phyloP scores from a whole-genome alignment of 2,329 filamentous ascomycete species.

The Penicillium sp. region DNA sequence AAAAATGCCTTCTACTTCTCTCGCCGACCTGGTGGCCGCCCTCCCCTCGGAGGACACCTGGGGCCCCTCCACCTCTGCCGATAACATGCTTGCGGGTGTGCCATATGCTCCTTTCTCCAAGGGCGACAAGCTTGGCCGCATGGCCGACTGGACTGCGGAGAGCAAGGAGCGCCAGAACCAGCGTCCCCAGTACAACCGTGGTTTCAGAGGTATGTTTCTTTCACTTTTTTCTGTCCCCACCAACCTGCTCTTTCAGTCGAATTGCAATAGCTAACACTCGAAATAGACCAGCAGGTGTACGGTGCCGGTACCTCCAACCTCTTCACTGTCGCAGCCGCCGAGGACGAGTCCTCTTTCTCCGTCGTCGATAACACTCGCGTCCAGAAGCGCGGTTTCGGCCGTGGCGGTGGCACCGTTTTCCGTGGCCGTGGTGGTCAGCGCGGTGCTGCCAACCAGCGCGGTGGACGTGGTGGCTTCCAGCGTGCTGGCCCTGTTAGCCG shows the following conservation, averaged over 20 bases:
- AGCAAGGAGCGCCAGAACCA: constrained; percentile 66
- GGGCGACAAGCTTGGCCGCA: constrained; percentile 94
- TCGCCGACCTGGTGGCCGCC: constrained; percentile 59
- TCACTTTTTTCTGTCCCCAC: neutral
- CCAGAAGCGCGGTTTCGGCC: constrained; percentile 72
- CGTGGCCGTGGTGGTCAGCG: constrained; percentile 62
- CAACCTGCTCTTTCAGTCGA: neutral
- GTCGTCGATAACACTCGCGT: constrained; percentile 93
- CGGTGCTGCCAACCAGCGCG: constrained; percentile 64
- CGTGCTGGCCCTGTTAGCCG: constrained; percentile 59
- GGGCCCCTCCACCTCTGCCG: constrained; percentile 72
- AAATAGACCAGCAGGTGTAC: constrained; percentile 86
- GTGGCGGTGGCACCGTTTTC: constrained; percentile 82
- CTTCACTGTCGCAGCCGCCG: constrained; percentile 82
- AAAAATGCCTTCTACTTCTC: constrained; percentile 47
- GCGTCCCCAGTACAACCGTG: constrained; percentile 80
- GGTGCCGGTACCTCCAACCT: constrained; percentile 76
- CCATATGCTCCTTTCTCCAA: constrained; percentile 98
- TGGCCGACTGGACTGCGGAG: constrained; percentile 96
- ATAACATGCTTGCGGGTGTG: constrained; percentile 86
- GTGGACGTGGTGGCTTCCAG: constrained; percentile 63
- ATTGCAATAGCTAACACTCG: constrained; percentile 9
- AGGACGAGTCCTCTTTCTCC: constrained; percentile 96
- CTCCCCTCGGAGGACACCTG: constrained; percentile 71
- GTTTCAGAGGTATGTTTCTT: constrained; percentile 66